Base-by-base conservation (phyloP, 768 basidiomycete species). In the Phlebiopsis gigantea region DNA sequence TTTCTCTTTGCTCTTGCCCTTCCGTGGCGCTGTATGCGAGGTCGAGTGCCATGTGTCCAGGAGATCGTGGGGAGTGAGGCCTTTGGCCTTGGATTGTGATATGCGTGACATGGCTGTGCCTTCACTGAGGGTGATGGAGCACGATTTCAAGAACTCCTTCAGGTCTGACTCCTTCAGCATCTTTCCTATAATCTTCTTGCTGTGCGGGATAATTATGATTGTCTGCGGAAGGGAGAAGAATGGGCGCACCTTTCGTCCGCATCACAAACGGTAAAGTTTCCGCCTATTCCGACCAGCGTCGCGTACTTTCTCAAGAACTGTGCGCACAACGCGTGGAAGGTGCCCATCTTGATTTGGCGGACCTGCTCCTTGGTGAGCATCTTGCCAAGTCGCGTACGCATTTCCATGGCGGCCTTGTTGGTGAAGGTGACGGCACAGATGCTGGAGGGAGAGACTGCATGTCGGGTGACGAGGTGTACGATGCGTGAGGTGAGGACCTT, bases 321-420 rank as follows among this genome's bases (percentile, higher is more conserved):
- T 0, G 84, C 87, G 65, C 90, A 92, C 0, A 89, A 72, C 0
- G 88, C 79, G 65, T 92, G 90, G 62, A 91, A 92, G 0, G 90
- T 92, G 5, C 90, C 90, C 84, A 82, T 74, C 60, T 75, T 77
- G 22, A 94, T 73, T 39, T 76, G 71, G 10, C 73, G 70, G 0
- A 84, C 85, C 2, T 64, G 65, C 25, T 78, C 68, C 39, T 81
- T 77, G 4, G 91, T 92, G 31, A 96, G 77, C 2, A 93, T 70
- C 58, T 78, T 80, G 19, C 72, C 71, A 28, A 96, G 73, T 3
- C 93, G 78, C 50, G 81, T 77, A 52, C 81, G 78, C 90, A 94
- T 93, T 73, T 94, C 93, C 58, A 82, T 86, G 1, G 92, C 90
- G 15, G 92, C 91, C 69, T 92, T 92, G 73, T 93, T 93, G 9